A percentile compares a stretch with the other conserved stretches of the same genome.
Evolutionary conservation across 176 grass and related monocot genomes (phyloP).

Genomic region (Carex pumila): DNA sequence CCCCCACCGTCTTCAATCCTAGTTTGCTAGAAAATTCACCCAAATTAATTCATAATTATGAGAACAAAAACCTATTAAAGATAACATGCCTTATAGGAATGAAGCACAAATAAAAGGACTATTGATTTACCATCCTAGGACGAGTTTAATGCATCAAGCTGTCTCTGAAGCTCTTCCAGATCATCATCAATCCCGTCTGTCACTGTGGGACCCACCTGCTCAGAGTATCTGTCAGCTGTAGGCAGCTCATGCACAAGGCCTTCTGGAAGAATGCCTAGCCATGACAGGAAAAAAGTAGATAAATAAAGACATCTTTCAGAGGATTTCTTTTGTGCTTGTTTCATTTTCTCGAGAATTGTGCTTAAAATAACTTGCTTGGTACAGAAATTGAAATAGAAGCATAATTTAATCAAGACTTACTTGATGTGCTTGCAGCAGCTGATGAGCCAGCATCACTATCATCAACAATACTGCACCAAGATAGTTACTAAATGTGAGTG

Average conservation of each 20-base stretch:
- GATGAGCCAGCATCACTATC: conserved; percentile 29
- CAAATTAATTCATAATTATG: conserved; percentile 1
- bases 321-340: conserved; percentile 17
- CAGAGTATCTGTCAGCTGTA: conserved; percentile 47
- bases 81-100: neutral
- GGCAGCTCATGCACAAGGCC: conserved; percentile 89
- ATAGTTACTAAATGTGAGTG: neutral
- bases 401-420: conserved; percentile 11
- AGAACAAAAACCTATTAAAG: neutral
- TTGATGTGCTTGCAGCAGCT: conserved; percentile 7
- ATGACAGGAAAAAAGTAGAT: neutral
- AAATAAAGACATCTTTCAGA: neutral
- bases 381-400: neutral
- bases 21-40: neutral
- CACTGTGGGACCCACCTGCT: conserved; percentile 18
- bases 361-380: neutral
- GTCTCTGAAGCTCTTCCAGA: conserved; percentile 78
- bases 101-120: neutral
- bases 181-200: conserved; percentile 34
- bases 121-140: conserved; percentile 22
- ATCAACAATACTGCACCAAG: conserved; percentile 64
- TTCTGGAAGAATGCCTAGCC: conserved; percentile 74
- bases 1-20: neutral
- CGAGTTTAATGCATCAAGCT: conserved; percentile 74
- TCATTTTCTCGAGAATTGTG: neutral